Conservation (phyloP, 2,329 filamentous ascomycete species). For the Ophiosphaerella narmari region DNA sequence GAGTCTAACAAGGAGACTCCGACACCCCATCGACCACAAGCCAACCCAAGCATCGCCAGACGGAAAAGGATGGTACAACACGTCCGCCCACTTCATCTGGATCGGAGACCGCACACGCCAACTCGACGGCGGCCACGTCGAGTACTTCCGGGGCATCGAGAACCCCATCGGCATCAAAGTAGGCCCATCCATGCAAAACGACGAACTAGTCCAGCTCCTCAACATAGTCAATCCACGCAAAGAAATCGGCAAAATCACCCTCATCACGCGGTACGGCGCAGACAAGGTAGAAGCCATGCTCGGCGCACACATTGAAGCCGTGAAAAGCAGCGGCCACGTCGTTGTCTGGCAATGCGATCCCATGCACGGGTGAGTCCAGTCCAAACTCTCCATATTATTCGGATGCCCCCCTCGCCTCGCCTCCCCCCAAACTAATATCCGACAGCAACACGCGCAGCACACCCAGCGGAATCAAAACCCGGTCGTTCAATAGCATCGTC, state of each 20-base stretch:
- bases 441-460: constrained; percentile 65
- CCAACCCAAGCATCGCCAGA: constrained; percentile 34
- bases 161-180: constrained; percentile 98
- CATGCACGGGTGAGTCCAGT: constrained; percentile 78
- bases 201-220: constrained; percentile 78
- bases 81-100: constrained; percentile 96
- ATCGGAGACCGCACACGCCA: constrained; percentile 96
- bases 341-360: constrained; percentile 99
- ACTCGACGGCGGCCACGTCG: constrained; percentile 89
- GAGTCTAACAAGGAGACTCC: constrained; percentile 76
- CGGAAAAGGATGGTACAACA: constrained; percentile 81
- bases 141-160: constrained; percentile 94
- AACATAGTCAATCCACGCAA: constrained; percentile 80
- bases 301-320: constrained; percentile 83
- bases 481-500: constrained; percentile 88
- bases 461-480: constrained; percentile 82
- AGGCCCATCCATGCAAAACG: constrained; percentile 77
- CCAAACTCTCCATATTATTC: too few relatives aligned
- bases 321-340: constrained; percentile 74
- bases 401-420: too few relatives aligned
- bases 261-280: constrained; percentile 94
- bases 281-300: constrained; percentile 75
- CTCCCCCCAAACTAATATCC: constrained; percentile 14
- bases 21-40: constrained; percentile 60
- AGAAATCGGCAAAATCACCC: constrained; percentile 89